Evolutionary conservation across 2,329 filamentous ascomycete genomes (phyloP).

Genomic region (Neonectria hederae): DNA sequence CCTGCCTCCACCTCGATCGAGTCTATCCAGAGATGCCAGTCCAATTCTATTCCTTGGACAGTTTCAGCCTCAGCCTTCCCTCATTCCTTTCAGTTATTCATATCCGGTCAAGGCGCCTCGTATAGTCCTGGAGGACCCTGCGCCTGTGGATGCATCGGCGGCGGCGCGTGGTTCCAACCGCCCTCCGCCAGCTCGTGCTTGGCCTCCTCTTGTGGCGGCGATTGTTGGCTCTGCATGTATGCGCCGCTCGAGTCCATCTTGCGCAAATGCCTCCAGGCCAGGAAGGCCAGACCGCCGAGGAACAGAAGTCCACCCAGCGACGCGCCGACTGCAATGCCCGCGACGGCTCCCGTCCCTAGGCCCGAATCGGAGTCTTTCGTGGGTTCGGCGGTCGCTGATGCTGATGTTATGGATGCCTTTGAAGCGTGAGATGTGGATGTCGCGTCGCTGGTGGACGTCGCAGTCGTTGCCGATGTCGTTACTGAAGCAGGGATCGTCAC

Average conservation of each 20-base stretch:
- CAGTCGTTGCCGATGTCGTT: background rate
- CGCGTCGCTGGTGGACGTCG: slow-evolving; percentile 1
- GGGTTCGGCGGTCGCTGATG: background rate
- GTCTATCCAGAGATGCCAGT: background rate
- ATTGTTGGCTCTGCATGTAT: slow-evolving; percentile 1
- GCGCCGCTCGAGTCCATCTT: slow-evolving; percentile 23
- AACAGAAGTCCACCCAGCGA: slow-evolving; percentile 31
- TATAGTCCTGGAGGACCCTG: background rate
- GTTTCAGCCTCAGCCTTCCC: background rate
- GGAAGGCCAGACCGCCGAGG: slow-evolving; percentile 33
- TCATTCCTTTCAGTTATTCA: background rate
- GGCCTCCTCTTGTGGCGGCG: background rate
- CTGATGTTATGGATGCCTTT: background rate
- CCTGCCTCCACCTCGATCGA: background rate
- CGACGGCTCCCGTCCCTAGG: slow-evolving; percentile 37
- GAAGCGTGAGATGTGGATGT: background rate
- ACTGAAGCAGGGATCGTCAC: slow-evolving; percentile 24
- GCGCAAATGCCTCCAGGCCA: slow-evolving; percentile 33
- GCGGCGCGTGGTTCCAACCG: background rate
- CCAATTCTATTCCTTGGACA: background rate
- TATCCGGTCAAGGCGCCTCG: background rate
- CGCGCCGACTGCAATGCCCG: slow-evolving; percentile 39
- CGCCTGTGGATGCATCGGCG: background rate
- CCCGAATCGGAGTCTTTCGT: background rate
- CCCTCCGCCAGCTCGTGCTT: background rate